Conservation (phyloP, 352 stramenopile genomes). For the Globisporangium ultimum region DNA sequence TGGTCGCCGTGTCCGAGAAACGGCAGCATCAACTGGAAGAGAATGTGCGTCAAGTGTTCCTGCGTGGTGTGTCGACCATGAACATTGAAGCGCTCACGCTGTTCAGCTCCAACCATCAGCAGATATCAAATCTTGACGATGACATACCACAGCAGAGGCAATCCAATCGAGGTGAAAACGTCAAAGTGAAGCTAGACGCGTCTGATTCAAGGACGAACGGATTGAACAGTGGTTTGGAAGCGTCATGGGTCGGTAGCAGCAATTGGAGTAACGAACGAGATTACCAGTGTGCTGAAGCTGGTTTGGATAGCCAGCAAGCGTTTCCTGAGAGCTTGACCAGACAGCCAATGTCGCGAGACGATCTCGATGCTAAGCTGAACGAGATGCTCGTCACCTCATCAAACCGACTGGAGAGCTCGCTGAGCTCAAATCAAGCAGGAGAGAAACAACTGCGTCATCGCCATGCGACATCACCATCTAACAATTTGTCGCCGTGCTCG, state of each 20-base stretch:
- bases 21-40: constrained; percentile 51
- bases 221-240: too few relatives aligned
- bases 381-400: constrained; percentile 11
- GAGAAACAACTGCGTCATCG: background rate
- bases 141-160: background rate
- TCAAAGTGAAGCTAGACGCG: too few relatives aligned
- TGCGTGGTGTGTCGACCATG: constrained; percentile 70
- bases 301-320: background rate
- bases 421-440: background rate
- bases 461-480: background rate
- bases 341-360: constrained; percentile 4
- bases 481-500: too few relatives aligned
- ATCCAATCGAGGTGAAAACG: too few relatives aligned
- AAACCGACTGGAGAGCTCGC: constrained; percentile 8
- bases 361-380: constrained; percentile 9
- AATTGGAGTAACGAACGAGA: too few relatives aligned
- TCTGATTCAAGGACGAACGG: too few relatives aligned
- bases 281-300: background rate
- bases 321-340: constrained; percentile 2
- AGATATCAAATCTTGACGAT: constrained; percentile 4
- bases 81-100: constrained; percentile 70
- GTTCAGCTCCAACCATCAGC: constrained; percentile 52
- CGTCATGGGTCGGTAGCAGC: too few relatives aligned
- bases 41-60: constrained; percentile 60
- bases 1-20: constrained; percentile 31